These are phyloP conservation scores for Passalora sequoiae DNA, from an alignment of 2,329 filamentous ascomycete genomes.

Conservation along the genomic window DNA sequence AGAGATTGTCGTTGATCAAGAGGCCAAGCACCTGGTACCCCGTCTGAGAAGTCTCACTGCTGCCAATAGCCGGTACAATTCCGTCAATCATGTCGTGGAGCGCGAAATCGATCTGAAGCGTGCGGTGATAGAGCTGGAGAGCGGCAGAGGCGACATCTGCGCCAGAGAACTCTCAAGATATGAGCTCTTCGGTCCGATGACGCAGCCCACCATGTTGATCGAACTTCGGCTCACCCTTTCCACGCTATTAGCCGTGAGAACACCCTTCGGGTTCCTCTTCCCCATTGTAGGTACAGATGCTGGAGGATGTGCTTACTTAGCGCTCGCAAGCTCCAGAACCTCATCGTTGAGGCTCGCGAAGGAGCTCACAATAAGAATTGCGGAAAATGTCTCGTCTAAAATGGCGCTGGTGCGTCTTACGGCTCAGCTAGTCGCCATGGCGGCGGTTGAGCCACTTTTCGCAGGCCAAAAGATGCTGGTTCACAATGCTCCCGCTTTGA, in stretches of 20 bases:
- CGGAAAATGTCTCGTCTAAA: too few relatives aligned
- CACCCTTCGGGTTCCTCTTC: too few relatives aligned
- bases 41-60: background rate
- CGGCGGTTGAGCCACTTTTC: background rate
- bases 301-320: too few relatives aligned
- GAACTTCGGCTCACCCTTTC: too few relatives aligned
- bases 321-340: too few relatives aligned
- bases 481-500: background rate
- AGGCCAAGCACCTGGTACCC: background rate
- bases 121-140: background rate
- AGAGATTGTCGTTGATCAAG: background rate
- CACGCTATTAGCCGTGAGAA: too few relatives aligned
- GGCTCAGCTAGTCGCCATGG: background rate
- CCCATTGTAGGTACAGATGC: too few relatives aligned
- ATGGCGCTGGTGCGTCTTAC: too few relatives aligned
- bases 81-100: background rate
- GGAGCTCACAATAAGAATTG: background rate
- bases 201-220: too few relatives aligned
- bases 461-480: background rate
- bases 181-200: too few relatives aligned
- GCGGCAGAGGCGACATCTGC: background rate
- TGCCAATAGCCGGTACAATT: background rate
- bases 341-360: background rate
- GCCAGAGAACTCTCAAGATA: background rate
- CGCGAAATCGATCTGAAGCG: background rate